phyloP scores from a whole-genome alignment of 306 rosid genomes.

The Prunus kanzakura region DNA sequence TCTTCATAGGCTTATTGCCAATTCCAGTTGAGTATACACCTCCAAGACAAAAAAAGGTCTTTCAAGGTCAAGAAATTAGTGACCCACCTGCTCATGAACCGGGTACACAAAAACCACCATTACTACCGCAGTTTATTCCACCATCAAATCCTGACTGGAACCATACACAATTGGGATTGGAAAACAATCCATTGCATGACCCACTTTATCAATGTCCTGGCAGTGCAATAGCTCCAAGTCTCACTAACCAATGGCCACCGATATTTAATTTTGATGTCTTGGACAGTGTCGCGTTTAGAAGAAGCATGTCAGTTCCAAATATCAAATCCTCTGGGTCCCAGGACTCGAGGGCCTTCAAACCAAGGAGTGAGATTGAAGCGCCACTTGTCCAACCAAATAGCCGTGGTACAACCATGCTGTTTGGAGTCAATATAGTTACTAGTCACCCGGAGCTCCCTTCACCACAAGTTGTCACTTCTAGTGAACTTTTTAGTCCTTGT shows the following conservation, averaged over 20 bases:
- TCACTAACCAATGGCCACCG: constrained; percentile 15
- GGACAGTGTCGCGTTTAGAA: constrained; percentile 21
- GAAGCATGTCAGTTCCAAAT: constrained; percentile 35
- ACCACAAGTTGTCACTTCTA: constrained; percentile 42
- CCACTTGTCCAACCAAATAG: constrained; percentile 31
- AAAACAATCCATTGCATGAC: constrained; percentile 28
- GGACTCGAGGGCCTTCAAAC: constrained; percentile 28
- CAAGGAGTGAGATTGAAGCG: constrained; percentile 36
- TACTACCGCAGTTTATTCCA: constrained; percentile 5
- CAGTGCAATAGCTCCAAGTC: constrained; percentile 22
- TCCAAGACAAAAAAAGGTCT: constrained; percentile 36
- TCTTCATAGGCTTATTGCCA: constrained; percentile 18
- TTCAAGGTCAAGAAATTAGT: constrained; percentile 60
- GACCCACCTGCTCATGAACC: constrained; percentile 17
- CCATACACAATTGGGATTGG: constrained; percentile 13
- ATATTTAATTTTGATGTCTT: background rate
- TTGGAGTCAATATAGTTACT: constrained; percentile 47
- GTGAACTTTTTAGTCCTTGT: constrained; percentile 30
- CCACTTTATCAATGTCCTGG: constrained; percentile 22
- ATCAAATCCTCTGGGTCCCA: constrained; percentile 36
- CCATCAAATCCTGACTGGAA: constrained; percentile 18
- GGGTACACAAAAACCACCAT: constrained; percentile 17
- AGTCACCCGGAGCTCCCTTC: constrained; percentile 69
- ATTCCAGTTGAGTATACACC: constrained; percentile 23
- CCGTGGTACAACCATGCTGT: constrained; percentile 26